Evolutionary conservation across 208 protist genomes (phyloP).

Genomic region (Angomonas deanei): DNA sequence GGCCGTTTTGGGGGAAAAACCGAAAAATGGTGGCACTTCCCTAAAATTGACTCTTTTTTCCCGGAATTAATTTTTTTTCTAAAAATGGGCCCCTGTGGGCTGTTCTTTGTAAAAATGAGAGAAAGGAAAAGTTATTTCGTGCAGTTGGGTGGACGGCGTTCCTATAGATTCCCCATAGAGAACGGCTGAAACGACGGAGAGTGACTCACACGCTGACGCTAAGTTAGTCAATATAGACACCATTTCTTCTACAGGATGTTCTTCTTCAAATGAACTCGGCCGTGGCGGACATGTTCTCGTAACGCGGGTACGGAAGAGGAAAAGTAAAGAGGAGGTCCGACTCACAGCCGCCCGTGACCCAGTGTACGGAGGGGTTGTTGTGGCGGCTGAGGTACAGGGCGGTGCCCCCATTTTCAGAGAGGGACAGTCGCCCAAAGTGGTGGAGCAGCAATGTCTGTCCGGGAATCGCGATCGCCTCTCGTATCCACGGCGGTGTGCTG

Average conservation of each 20-base stretch:
- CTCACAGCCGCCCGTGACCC: neutral
- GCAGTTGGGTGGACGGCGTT: neutral
- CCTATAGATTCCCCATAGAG: neutral
- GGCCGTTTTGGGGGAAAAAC: neutral
- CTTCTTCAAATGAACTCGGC: neutral
- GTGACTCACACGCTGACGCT: too few species aligned
- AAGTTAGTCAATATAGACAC: too few species aligned
- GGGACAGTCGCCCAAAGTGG: neutral
- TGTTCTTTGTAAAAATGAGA: neutral
- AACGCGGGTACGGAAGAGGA: neutral
- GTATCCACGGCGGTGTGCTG: neutral
- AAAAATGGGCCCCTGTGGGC: neutral
- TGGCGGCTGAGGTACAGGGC: neutral
- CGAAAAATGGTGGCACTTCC: neutral
- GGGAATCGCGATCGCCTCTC: neutral
- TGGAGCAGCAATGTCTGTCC: neutral
- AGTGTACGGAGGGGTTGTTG: neutral
- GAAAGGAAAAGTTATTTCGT: neutral
- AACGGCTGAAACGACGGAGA: neutral
- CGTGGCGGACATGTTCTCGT: neutral
- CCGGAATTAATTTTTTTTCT: neutral
- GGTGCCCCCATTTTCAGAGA: neutral
- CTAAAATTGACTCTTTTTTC: neutral
- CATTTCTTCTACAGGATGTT: too few species aligned
- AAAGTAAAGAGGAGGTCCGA: neutral